phyloP scores from a whole-genome alignment of 192 early-diverging fungal genomes.

The Entomortierella beljakovae region DNA sequence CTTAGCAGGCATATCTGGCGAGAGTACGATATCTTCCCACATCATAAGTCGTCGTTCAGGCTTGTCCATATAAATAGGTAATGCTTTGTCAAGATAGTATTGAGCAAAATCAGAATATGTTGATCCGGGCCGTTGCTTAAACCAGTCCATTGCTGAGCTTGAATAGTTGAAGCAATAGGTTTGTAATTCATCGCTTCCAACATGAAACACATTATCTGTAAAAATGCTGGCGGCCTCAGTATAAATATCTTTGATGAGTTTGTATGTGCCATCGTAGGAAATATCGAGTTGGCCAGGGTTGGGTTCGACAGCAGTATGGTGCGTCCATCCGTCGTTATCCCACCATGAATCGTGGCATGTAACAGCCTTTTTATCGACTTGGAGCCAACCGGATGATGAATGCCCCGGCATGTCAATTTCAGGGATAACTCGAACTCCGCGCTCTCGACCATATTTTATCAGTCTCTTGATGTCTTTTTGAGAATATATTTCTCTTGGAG shows the following conservation, averaged over 20 bases:
- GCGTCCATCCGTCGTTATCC: slow-evolving; percentile 64
- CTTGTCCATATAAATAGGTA: slow-evolving; percentile 57
- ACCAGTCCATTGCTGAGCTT: slow-evolving; percentile 55
- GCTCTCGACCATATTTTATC: slow-evolving; percentile 74
- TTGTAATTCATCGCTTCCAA: slow-evolving; percentile 83
- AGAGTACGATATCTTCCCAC: slow-evolving; percentile 78
- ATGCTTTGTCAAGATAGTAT: slow-evolving; percentile 67
- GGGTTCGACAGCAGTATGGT: slow-evolving; percentile 75
- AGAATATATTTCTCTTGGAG: slow-evolving; percentile 71
- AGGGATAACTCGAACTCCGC: slow-evolving; percentile 87
- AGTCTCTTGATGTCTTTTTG: slow-evolving; percentile 73
- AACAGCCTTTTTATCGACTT: slow-evolving; percentile 67
- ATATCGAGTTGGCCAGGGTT: slow-evolving; percentile 86
- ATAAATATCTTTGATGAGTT: slow-evolving; percentile 69
- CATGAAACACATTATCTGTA: slow-evolving; percentile 77
- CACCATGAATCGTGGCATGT: slow-evolving; percentile 72
- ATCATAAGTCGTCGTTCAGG: slow-evolving; percentile 68
- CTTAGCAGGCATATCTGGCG: slow-evolving; percentile 54
- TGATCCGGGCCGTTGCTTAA: slow-evolving; percentile 38
- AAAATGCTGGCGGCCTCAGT: slow-evolving; percentile 71
- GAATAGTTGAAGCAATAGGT: slow-evolving; percentile 74
- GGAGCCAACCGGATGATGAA: slow-evolving; percentile 62
- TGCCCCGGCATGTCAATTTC: slow-evolving; percentile 91
- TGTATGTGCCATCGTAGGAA: slow-evolving; percentile 66
- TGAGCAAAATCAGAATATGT: slow-evolving; percentile 56